Percentiles rank a stretch among this genome's conserved stretches.
phyloP scores from a whole-genome alignment of 768 basidiomycete species.

The Leccinum incarnatum region DNA sequence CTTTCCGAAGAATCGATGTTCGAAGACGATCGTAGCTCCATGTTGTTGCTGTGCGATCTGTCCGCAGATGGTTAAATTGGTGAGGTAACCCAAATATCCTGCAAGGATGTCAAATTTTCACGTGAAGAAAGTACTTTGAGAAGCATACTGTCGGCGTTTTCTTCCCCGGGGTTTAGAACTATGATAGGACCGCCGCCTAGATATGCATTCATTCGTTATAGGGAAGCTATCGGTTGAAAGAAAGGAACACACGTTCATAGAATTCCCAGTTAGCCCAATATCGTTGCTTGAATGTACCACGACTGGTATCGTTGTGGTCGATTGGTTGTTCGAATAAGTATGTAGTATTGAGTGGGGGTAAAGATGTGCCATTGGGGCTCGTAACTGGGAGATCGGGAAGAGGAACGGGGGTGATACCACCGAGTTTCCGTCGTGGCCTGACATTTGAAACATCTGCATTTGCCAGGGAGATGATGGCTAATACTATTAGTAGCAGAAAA shows the following conservation, averaged over 20 bases:
- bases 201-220: neutral
- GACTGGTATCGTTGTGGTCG: conserved; percentile 51
- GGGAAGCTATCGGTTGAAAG: neutral
- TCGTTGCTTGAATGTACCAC: conserved; percentile 76
- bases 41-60: conserved; percentile 63
- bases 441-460: conserved; percentile 21
- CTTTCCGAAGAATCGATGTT: conserved; percentile 75
- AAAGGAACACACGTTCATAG: conserved; percentile 45
- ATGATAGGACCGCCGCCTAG: conserved; percentile 29
- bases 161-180: conserved; percentile 59
- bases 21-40: conserved; percentile 60
- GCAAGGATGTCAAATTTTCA: neutral
- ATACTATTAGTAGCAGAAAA: conserved; percentile 4
- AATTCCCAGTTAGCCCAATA: conserved; percentile 71
- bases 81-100: conserved; percentile 51
- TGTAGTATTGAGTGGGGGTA: conserved; percentile 26
- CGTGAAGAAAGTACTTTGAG: neutral
- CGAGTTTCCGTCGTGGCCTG: conserved; percentile 20
- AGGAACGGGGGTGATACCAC: conserved; percentile 12
- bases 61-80: conserved; percentile 62
- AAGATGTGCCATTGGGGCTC: conserved; percentile 23
- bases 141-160: conserved; percentile 43
- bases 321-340: conserved; percentile 34
- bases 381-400: conserved; percentile 7
- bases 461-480: conserved; percentile 12